Percentiles rank a stretch among this genome's conserved stretches.
phyloP scores from a whole-genome alignment of 306 rosid species.

The Begonia fuchsioides region DNA sequence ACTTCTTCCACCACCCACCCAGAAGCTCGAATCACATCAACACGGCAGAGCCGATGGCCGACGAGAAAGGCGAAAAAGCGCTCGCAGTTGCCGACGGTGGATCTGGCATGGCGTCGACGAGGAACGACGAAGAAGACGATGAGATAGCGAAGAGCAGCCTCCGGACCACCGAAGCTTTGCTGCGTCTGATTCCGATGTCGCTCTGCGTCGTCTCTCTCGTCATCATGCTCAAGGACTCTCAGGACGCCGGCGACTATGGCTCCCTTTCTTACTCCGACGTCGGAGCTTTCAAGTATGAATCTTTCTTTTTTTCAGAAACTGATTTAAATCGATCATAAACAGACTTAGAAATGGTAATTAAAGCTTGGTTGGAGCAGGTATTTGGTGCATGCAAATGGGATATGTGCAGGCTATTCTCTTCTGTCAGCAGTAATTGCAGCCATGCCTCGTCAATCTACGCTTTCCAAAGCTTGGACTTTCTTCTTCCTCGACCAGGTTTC shows the following conservation, averaged over 20 bases:
- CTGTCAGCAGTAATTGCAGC: slow-evolving; percentile 59
- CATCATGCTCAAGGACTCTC: slow-evolving; percentile 70
- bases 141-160: slow-evolving; percentile 12
- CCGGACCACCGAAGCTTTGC: slow-evolving; percentile 51
- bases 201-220: slow-evolving; percentile 65
- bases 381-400: slow-evolving; percentile 80
- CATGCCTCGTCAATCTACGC: slow-evolving; percentile 37
- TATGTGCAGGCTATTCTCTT: slow-evolving; percentile 84
- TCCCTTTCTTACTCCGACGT: slow-evolving; percentile 56
- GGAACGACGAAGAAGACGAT: slow-evolving; percentile 8
- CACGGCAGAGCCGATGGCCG: neutral
- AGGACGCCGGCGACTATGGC: slow-evolving; percentile 39
- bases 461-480: slow-evolving; percentile 68
- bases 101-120: slow-evolving; percentile 19
- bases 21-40: too few relatives aligned
- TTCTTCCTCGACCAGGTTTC: slow-evolving; percentile 92
- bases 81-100: slow-evolving; percentile 6
- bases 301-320: neutral
- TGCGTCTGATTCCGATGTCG: slow-evolving; percentile 60
- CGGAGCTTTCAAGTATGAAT: slow-evolving; percentile 53
- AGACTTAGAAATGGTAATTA: neutral
- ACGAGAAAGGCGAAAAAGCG: slow-evolving; percentile 6
- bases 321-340: too few relatives aligned
- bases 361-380: slow-evolving; percentile 28
- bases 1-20: too few relatives aligned